These are phyloP conservation scores for Metschnikowia vanudenii DNA, from an alignment of 805 yeast genomes.

Conservation along the genomic window DNA sequence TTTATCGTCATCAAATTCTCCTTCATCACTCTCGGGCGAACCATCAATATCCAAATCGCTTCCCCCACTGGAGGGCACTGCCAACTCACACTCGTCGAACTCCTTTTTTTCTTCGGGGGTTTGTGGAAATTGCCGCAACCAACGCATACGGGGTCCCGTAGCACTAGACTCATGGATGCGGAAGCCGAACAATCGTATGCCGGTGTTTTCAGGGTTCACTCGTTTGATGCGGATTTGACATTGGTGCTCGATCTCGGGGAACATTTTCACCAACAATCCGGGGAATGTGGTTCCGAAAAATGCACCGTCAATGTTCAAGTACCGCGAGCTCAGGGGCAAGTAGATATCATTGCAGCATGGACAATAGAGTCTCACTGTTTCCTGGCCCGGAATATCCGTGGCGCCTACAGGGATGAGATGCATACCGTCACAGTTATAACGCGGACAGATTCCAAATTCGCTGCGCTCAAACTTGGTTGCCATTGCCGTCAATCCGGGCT, in stretches of 20 bases:
- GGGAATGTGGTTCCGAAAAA: slow-evolving; percentile 96
- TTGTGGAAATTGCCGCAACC: slow-evolving; percentile 82
- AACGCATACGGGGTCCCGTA: slow-evolving; percentile 92
- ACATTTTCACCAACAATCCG: slow-evolving; percentile 85
- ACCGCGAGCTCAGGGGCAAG: slow-evolving; percentile 82
- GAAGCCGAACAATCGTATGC: slow-evolving; percentile 86
- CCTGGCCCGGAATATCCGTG: slow-evolving; percentile 86
- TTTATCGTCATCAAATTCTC: slow-evolving; percentile 37
- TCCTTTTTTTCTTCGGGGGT: slow-evolving; percentile 61
- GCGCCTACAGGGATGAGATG: slow-evolving; percentile 89
- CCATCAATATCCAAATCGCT: slow-evolving; percentile 28
- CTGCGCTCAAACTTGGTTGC: slow-evolving; percentile 90
- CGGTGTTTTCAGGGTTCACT: slow-evolving; percentile 53
- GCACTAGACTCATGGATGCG: slow-evolving; percentile 68
- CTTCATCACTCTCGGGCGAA: slow-evolving; percentile 26
- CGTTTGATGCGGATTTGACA: slow-evolving; percentile 53
- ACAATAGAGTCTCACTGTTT: slow-evolving; percentile 88
- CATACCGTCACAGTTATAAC: slow-evolving; percentile 86
- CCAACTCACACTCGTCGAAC: slow-evolving; percentile 61
- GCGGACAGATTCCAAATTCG: slow-evolving; percentile 89
- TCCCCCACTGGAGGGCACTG: slow-evolving; percentile 39
- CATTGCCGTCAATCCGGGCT: slow-evolving; percentile 85
- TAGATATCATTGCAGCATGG: slow-evolving; percentile 93
- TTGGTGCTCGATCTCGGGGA: slow-evolving; percentile 84
- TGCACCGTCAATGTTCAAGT: slow-evolving; percentile 90